Base-by-base conservation (phyloP, 78 protist genomes). In the Chrysochromulina parva region DNA sequence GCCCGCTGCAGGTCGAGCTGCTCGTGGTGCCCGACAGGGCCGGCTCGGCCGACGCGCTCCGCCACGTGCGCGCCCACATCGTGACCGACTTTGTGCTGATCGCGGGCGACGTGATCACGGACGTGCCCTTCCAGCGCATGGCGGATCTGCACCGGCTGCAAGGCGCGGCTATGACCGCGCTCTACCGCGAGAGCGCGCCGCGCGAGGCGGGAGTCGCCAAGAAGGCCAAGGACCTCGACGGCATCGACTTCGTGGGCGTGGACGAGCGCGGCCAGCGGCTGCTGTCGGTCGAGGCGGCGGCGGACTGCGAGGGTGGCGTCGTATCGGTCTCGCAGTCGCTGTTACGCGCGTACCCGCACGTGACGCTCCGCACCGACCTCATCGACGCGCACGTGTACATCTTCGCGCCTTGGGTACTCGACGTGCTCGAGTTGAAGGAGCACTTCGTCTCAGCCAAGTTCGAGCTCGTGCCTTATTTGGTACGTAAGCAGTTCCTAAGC, bases 341-440 rank as follows among this genome's bases (percentile, higher is more conserved):
- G 71, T 26, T 73, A 38, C 71, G 65, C 57, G 24, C 57, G 1
- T 16, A 66, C n/a, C 91, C 91, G 20, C 73, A 26, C 38, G 48
- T 96, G 50, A 24, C 78, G 17, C n/a, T 94, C 60, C 78, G 89
- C 74, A 90, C 85, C 19, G 89, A 92, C 28, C 74, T 95, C 50
- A 58, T 85, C 58, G 97, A 96, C 92, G 90, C 94, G 22, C 97
- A 96, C 92, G 54, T 95, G 57, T 96, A 95, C 93, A 88, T 94
- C 38, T 93, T 96, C 85, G 85, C 93, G 69, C 92, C 85, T 62
- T 96, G 96, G 96, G 93, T 94, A 1, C 88, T 94, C 50, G 96
- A 95, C 73, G 50, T 88, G 62, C 91, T 96, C 54, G 90, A 67
- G 17, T 91, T 54, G 13, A 17, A 48, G 76, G 16, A 5, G 26